phyloP scores from a whole-genome alignment of 768 basidiomycete genomes.

The Exidia glandulosa region DNA sequence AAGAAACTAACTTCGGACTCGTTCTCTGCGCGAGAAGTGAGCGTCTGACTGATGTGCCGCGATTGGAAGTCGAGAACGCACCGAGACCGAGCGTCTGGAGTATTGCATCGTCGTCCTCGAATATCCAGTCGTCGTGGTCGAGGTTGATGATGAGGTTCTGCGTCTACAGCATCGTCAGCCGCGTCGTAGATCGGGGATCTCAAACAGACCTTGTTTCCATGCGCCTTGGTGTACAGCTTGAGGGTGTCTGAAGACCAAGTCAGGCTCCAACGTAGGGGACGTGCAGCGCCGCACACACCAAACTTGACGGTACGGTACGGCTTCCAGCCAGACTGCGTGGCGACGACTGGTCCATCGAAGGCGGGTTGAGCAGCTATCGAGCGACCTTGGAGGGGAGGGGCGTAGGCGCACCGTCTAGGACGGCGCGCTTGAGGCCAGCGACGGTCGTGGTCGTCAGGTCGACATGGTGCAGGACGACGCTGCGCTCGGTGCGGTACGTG shows the following conservation, averaged over 20 bases:
- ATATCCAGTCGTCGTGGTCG: conserved; percentile 89
- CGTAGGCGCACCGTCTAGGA: conserved; percentile 45
- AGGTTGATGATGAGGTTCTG: conserved; percentile 97
- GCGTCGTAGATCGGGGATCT: not conserved
- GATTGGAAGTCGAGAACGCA: conserved; percentile 24
- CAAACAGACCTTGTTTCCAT: conserved; percentile 73
- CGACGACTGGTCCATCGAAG: conserved; percentile 40
- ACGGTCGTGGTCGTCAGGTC: conserved; percentile 76
- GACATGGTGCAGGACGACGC: conserved; percentile 70
- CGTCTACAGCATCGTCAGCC: conserved; percentile 41
- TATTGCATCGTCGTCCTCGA: conserved; percentile 50
- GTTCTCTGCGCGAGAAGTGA: conserved; percentile 50
- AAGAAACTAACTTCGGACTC: conserved; percentile 95
- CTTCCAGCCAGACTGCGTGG: conserved; percentile 74
- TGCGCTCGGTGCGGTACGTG: conserved; percentile 80
- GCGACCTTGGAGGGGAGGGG: conserved; percentile 1
- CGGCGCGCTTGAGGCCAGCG: conserved; percentile 61
- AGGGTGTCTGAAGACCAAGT: conserved; percentile 55
- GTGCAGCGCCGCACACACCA: conserved; percentile 34
- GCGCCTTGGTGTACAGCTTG: conserved; percentile 90
- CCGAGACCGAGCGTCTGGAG: conserved; percentile 71
- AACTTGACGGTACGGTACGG: conserved; percentile 65
- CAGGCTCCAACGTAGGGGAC: not conserved
- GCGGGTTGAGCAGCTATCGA: conserved; percentile 5
- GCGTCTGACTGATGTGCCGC: not conserved